Base-by-base conservation (phyloP, 139 green algal species). In the Trebouxia sp. region DNA sequence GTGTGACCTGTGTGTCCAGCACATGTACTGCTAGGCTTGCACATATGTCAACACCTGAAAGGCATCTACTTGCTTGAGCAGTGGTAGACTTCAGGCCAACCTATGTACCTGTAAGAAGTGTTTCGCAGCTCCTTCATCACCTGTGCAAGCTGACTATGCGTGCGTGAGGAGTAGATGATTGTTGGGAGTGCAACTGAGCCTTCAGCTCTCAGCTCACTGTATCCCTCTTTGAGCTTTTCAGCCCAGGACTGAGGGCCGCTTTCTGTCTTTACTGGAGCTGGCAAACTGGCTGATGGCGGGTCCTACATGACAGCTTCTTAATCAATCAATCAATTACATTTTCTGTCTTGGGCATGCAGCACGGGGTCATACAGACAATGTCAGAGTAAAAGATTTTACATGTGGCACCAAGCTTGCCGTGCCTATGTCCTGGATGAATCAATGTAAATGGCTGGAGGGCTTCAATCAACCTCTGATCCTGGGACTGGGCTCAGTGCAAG, bases 91-190 rank as follows among this genome's bases (percentile, higher is more conserved):
- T n/a, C n/a, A n/a, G n/a, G n/a, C n/a, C n/a, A n/a, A n/a, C n/a
- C n/a, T n/a, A 7, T 26, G 26, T 82, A 92, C 89, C 78, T 93
- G 89, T 98, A 99, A 47, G 41, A 72, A 10, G 87, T 95, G 76
- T 86, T 89, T 15, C 86, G 84, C 75, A 99, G 89, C 88, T 99
- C 96, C 51, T 90, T 86, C 80, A 98, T 94, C 26, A 99, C 96
- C 81, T 99, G 96, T 47, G 89, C 86, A 79, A 99, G 91, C 90
- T 99, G 96, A 43, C 88, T 93, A 87, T 99, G 96, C 4, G 96
- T 99, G 43, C 96, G 91, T 11, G 91, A 97, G 26, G 91, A 89
- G 85, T 99, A 99, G 32, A 99, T 86, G 69, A 99, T 95, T 0
- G 80, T 83, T 0, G 95, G 93, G n/a, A 65, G 10, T 65, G 65